Evolutionary conservation across 345 rosid species (phyloP).

Genomic region (Streptanthus diversifolius): DNA sequence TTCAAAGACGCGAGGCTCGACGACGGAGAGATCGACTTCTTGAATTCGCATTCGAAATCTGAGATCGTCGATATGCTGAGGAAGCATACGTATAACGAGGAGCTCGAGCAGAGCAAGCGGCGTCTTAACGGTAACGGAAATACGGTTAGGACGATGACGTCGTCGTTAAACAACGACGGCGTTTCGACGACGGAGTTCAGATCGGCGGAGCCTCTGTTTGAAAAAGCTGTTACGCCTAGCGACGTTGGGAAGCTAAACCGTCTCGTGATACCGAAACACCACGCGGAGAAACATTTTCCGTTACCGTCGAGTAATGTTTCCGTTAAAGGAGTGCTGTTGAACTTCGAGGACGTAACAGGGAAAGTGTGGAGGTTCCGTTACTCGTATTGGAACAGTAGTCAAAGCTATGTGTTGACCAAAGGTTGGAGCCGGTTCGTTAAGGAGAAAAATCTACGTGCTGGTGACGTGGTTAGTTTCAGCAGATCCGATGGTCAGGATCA

Average conservation of each 20-base stretch:
- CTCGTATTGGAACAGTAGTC: constrained; percentile 99
- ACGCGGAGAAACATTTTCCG: constrained; percentile 86
- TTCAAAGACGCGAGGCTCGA: constrained; percentile 56
- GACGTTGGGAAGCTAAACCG: constrained; percentile 98
- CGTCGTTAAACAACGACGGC: constrained; percentile 1
- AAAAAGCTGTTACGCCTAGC: constrained; percentile 91
- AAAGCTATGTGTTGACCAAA: constrained; percentile 87
- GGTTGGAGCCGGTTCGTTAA: constrained; percentile 98
- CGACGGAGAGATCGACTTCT: constrained; percentile 48
- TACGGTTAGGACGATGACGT: constrained; percentile 22
- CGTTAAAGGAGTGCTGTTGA: constrained; percentile 63
- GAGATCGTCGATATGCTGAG: constrained; percentile 95
- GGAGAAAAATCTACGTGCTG: constrained; percentile 83
- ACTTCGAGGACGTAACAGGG: constrained; percentile 71
- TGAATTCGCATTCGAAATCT: constrained; percentile 74
- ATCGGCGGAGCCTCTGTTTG: constrained; percentile 73
- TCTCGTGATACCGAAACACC: constrained; percentile 91
- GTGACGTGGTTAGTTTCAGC: constrained; percentile 78
- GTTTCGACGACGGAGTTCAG: constrained; percentile 18
- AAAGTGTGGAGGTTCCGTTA: constrained; percentile 96
- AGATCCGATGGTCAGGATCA: constrained; percentile 74
- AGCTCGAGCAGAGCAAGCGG: constrained; percentile 67
- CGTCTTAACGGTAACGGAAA: constrained; percentile 37
- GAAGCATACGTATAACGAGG: constrained; percentile 80
- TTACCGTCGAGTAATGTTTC: constrained; percentile 44